These are phyloP conservation scores for Pythium oligandrum DNA, from an alignment of 352 stramenopile genomes.

Conservation along the genomic window DNA sequence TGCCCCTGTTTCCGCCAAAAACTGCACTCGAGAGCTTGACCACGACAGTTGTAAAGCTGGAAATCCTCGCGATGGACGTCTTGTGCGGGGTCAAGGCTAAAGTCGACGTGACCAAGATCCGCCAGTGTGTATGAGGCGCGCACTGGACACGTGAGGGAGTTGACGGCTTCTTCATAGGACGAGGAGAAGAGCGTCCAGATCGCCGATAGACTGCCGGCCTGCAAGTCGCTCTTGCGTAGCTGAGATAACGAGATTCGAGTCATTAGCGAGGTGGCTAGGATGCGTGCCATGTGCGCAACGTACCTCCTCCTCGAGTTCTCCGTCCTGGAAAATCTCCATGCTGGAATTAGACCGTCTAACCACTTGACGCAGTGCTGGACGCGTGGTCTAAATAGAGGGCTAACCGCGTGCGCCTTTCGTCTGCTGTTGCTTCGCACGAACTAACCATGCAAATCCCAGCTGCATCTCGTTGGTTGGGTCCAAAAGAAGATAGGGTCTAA, in stretches of 20 bases:
- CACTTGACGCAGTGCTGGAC: too few relatives aligned
- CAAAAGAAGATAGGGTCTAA: not conserved
- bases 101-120: conserved; percentile 38
- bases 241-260: conserved; percentile 12
- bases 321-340: conserved; percentile 82
- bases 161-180: conserved; percentile 71
- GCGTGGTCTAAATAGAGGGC: too few relatives aligned
- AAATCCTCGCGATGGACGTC: conserved; percentile 44
- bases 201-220: conserved; percentile 41
- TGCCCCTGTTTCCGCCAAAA: conserved; percentile 42
- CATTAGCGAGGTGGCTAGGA: not conserved
- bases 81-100: conserved; percentile 10
- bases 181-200: conserved; percentile 72
- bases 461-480: too few relatives aligned
- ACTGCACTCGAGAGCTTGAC: conserved; percentile 59
- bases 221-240: conserved; percentile 56
- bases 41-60: conserved; percentile 39
- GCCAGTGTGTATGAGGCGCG: conserved; percentile 50
- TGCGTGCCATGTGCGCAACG: not conserved
- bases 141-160: conserved; percentile 59
- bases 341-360: too few relatives aligned
- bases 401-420: too few relatives aligned
- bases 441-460: too few relatives aligned
- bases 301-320: conserved; percentile 74
- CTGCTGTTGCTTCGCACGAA: too few relatives aligned